phyloP scores from a whole-genome alignment of 129 eudicot species.

The Tagetes patula region DNA sequence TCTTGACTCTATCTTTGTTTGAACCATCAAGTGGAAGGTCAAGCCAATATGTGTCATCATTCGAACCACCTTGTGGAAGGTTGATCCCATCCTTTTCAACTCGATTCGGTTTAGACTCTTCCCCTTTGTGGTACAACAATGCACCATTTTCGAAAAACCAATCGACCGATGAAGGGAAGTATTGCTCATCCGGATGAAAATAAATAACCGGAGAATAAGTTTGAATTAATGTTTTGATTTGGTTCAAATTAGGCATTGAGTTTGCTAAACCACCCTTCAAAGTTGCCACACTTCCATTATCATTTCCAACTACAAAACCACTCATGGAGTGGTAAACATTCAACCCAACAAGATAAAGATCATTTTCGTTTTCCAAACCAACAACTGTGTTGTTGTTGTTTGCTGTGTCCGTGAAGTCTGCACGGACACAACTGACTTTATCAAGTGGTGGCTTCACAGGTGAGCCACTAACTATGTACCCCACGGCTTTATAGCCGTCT shows the following conservation, averaged over 20 bases:
- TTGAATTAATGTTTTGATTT: constrained; percentile 10
- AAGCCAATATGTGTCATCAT: constrained; percentile 8
- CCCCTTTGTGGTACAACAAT: constrained; percentile 13
- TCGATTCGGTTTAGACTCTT: constrained; percentile 7
- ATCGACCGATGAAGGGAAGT: constrained; percentile 8
- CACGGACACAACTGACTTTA: constrained; percentile 18
- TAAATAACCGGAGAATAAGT: constrained; percentile 17
- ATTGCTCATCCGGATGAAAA: constrained; percentile 15
- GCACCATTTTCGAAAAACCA: constrained; percentile 20
- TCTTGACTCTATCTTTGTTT: constrained; percentile 20
- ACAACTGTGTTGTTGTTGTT: neutral
- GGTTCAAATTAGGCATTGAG: constrained; percentile 4
- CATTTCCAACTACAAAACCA: constrained; percentile 12
- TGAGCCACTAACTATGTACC: constrained; percentile 3
- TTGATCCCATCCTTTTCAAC: neutral
- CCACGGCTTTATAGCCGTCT: neutral
- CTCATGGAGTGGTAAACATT: neutral
- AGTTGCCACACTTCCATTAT: neutral
- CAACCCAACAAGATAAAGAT: neutral
- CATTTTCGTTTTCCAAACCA: neutral
- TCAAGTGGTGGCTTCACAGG: neutral
- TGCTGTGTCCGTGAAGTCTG: constrained; percentile 16
- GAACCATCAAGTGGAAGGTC: constrained; percentile 13
- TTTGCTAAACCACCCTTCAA: neutral
- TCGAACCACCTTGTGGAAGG: constrained; percentile 20